Conservation (phyloP, 1,284 basidiomycete species). For the Flammula alnicola region DNA sequence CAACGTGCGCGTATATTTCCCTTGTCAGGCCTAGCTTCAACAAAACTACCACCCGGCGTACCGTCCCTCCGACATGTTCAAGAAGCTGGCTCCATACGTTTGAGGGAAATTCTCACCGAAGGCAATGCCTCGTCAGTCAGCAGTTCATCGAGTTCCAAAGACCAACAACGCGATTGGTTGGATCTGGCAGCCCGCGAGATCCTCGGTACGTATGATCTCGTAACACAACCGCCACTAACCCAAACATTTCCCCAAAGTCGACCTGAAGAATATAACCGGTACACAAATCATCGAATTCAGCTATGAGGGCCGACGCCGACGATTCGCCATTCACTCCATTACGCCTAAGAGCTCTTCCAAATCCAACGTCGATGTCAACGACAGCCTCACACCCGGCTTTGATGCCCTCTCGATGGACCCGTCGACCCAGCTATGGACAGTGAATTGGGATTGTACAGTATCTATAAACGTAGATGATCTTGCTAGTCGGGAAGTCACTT, state of each 20-base stretch:
- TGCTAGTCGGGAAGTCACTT: constrained; percentile 21
- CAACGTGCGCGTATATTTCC: constrained; percentile 51
- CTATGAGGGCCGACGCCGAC: constrained; percentile 64
- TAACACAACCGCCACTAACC: neutral
- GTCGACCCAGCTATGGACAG: constrained; percentile 52
- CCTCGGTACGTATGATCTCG: constrained; percentile 49
- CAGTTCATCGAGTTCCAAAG: constrained; percentile 30
- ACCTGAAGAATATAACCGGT: constrained; percentile 71
- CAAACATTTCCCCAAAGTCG: constrained; percentile 50
- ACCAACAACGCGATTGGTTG: constrained; percentile 67
- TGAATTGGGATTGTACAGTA: constrained; percentile 67
- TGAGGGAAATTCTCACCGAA: constrained; percentile 49
- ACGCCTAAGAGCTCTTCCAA: constrained; percentile 30
- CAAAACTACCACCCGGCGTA: constrained; percentile 45
- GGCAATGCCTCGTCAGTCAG: constrained; percentile 13
- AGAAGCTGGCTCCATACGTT: constrained; percentile 54
- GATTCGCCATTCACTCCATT: constrained; percentile 58
- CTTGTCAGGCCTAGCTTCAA: constrained; percentile 41
- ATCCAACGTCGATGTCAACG: neutral
- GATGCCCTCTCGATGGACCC: constrained; percentile 46
- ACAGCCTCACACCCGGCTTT: constrained; percentile 45
- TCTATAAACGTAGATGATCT: constrained; percentile 36
- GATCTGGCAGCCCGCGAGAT: constrained; percentile 62
- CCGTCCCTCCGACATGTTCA: constrained; percentile 53
- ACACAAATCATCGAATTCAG: constrained; percentile 64